These are phyloP conservation scores for Collybia sordida DNA, from an alignment of 768 basidiomycete species.

Conservation along the genomic window DNA sequence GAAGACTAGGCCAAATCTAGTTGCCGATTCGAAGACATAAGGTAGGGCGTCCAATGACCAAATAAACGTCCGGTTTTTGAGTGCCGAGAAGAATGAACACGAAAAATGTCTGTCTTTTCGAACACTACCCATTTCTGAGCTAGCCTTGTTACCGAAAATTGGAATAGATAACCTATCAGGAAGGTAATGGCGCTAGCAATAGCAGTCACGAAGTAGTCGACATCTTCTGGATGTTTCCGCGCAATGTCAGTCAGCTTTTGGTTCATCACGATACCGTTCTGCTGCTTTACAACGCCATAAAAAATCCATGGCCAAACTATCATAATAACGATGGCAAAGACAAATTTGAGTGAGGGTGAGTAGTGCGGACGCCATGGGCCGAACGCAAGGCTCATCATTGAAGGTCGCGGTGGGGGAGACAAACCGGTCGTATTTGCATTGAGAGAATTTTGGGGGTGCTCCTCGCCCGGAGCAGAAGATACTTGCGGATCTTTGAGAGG, in stretches of 20 bases:
- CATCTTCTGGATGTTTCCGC: neutral
- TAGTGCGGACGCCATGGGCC: no score
- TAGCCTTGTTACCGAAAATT: neutral
- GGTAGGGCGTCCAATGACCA: neutral
- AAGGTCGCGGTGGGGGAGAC: no score
- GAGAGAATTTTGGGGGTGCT: no score
- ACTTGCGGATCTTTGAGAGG: no score
- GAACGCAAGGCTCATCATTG: no score
- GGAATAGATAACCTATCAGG: neutral
- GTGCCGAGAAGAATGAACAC: neutral
- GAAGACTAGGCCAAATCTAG: neutral
- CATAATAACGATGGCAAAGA: no score
- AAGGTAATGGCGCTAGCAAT: neutral
- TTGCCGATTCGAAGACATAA: neutral
- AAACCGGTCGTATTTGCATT: no score
- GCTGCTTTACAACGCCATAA: constrained; percentile 13
- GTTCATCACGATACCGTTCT: constrained; percentile 6
- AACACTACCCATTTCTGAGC: neutral
- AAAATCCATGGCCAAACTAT: constrained; percentile 20
- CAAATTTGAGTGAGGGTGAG: no score
- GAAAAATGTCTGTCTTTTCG: neutral
- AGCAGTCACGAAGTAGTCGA: neutral
- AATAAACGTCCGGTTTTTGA: neutral
- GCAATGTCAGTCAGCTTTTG: neutral
- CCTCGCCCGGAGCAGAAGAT: no score